Evolutionary conservation across 176 grass and related monocot genomes (phyloP), one percentile per base, ranked within the genome.

Genomic region (Avena atlantica): DNA sequence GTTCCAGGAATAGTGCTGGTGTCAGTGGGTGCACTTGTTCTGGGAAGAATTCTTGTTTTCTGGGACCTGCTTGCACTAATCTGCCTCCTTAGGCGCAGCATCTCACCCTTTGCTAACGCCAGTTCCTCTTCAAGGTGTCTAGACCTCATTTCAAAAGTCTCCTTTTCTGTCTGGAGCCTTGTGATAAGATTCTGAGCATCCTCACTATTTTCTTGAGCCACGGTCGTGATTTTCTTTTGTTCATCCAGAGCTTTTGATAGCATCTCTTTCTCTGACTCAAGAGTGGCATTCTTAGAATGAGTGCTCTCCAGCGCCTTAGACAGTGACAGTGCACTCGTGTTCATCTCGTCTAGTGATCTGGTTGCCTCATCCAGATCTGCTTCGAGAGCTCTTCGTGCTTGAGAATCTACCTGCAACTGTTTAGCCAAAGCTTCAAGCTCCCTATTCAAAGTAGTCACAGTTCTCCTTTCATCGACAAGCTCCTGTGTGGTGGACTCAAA

Each of bases 61-160:
- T 64, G 81, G 52, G 88, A 50, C 56, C 15, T 85, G 34, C 80
- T 89, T 61, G 70, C 27, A 45, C 90, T 92, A 70, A 88, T 96
- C 78, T 95, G 83, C 81, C 94, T 90, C 63, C 94, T 92, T 37
- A 97, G 51, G 47, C 89, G 81, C 45, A 99, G 88, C 90, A 99
- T 97, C 77, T 99, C 94, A 58, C 97, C 97, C 77, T 99, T 99
- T n/a, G 94, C 94, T 65, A 93, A 76, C 0, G 89, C 87, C 70
- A 99, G 87, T 83, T 99, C 97, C 84, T 99, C 97, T 88, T 97
- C 97, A 65, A 99, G 91, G 82, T 87, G 93, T 81, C 93, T 97
- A 87, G 86, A 86, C 75, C 91, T 95, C 87, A 90, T 85, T 71
- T 99, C 97, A 66, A 91, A 93, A 80, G 59, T 95, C 68, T 97